Evolutionary conservation across 768 basidiomycete species (phyloP).

Genomic region (Dendrothele bispora): DNA sequence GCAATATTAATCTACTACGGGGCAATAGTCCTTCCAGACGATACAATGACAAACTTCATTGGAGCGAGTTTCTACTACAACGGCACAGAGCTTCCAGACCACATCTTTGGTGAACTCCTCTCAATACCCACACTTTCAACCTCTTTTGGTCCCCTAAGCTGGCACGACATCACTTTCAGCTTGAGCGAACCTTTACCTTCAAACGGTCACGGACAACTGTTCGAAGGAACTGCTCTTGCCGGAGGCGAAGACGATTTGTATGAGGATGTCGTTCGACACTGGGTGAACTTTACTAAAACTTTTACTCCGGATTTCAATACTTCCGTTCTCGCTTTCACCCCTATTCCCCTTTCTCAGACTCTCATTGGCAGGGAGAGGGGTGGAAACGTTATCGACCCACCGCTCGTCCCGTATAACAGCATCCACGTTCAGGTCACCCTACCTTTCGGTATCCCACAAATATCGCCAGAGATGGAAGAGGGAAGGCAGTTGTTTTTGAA

Average conservation of each 20-base stretch:
- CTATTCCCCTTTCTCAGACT: conserved; percentile 34
- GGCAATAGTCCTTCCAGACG: conserved; percentile 23
- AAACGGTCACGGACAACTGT: conserved; percentile 32
- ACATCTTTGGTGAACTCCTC: conserved; percentile 39
- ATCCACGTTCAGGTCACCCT: conserved; percentile 33
- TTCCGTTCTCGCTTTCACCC: conserved; percentile 36
- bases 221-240: conserved; percentile 35
- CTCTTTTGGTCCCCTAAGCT: conserved; percentile 32
- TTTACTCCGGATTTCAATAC: conserved; percentile 22
- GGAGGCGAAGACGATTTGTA: conserved; percentile 25
- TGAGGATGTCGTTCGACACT: conserved; percentile 31
- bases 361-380: conserved; percentile 30
- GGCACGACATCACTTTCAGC: conserved; percentile 30
- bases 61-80: conserved; percentile 34
- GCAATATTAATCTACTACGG: conserved; percentile 6
- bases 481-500: conserved; percentile 27
- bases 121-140: conserved; percentile 30
- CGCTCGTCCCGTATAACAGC: conserved; percentile 26
- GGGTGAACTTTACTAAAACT: conserved; percentile 25
- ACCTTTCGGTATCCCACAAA: conserved; percentile 8
- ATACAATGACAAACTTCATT: conserved; percentile 21
- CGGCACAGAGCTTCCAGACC: conserved; percentile 30
- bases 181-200: conserved; percentile 27
- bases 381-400: conserved; percentile 38
- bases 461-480: conserved; percentile 21